Evolutionary conservation across 2,329 filamentous ascomycete genomes (phyloP).

Genomic region (Pseudogymnoascus sp.): DNA sequence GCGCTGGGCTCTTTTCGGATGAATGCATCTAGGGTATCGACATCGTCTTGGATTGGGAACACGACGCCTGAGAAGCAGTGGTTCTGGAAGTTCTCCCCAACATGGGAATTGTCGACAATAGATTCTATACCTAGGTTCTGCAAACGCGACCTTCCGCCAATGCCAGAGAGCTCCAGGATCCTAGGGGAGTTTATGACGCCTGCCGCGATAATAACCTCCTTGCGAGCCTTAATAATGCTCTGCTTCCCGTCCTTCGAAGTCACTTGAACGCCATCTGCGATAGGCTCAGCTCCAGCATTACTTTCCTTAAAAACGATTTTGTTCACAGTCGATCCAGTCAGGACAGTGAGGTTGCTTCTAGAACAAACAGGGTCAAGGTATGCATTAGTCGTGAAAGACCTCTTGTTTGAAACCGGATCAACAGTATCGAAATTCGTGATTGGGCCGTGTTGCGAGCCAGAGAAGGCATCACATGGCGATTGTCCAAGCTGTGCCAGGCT

Average conservation of each 20-base stretch:
- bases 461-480: conserved; percentile 12
- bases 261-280: conserved; percentile 14
- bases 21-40: conserved; percentile 19
- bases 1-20: not conserved
- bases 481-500: conserved; percentile 16
- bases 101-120: conserved; percentile 15
- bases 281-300: not conserved
- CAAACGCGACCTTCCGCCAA: conserved; percentile 18
- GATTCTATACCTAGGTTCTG: conserved; percentile 14
- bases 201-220: conserved; percentile 24
- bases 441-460: not conserved
- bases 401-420: not conserved
- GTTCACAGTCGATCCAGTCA: conserved; percentile 12
- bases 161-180: conserved; percentile 28
- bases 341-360: conserved; percentile 11
- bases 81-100: conserved; percentile 22
- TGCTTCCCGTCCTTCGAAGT: conserved; percentile 11
- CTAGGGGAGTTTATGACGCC: conserved; percentile 23
- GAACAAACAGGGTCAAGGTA: conserved; percentile 10
- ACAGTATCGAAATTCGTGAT: not conserved
- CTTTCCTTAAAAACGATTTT: conserved; percentile 9
- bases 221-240: conserved; percentile 17
- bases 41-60: conserved; percentile 29
- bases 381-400: not conserved
- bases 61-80: conserved; percentile 11